Evolutionary conservation across 345 rosid genomes (phyloP).

Genomic region (Gossypium mustelinum): DNA sequence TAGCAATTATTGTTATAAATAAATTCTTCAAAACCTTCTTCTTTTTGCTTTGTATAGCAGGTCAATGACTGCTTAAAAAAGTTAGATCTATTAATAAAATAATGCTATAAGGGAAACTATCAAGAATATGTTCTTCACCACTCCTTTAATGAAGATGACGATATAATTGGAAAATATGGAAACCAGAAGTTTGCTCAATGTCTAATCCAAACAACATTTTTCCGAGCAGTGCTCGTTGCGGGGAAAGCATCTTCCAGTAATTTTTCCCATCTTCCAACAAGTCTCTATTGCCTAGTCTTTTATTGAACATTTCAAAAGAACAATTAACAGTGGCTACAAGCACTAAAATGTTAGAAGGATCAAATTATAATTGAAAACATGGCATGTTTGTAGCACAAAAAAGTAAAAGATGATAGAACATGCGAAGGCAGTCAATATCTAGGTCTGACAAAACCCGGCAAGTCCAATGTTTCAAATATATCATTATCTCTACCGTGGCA

Average conservation of each 20-base stretch:
- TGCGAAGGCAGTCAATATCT: neutral
- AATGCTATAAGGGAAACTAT: no score
- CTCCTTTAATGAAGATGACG: neutral
- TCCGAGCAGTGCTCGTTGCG: neutral
- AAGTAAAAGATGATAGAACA: neutral
- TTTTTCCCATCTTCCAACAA: neutral
- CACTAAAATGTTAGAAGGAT: neutral
- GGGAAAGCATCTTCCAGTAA: neutral
- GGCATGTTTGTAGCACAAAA: neutral
- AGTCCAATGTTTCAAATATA: neutral
- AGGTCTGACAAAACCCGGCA: neutral
- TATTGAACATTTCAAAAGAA: neutral
- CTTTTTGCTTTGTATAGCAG: neutral
- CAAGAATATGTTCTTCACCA: neutral
- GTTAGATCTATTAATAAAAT: neutral
- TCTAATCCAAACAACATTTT: neutral
- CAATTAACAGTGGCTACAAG: neutral
- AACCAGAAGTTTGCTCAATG: neutral
- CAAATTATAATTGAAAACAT: neutral
- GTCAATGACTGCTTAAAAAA: neutral
- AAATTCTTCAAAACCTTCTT: neutral
- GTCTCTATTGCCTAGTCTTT: neutral
- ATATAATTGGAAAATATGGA: neutral
- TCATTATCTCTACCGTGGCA: neutral
- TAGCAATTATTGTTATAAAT: neutral